Conservation (phyloP, 805 yeast species). For the Wickerhamiella azyma region DNA sequence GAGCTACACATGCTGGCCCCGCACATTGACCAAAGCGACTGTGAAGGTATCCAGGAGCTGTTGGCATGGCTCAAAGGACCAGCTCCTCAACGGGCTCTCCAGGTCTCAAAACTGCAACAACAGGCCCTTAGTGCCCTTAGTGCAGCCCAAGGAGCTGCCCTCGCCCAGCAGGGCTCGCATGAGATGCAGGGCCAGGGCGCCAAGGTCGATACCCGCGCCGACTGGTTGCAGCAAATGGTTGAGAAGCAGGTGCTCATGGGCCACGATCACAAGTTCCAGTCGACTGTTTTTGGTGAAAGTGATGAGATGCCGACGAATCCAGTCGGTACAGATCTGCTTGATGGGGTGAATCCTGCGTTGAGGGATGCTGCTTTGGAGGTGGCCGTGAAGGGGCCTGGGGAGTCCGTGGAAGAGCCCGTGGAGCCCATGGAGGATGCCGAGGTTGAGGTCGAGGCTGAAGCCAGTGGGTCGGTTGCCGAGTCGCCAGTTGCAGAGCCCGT, state of each 20-base stretch:
- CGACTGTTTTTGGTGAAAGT: slow-evolving; percentile 21
- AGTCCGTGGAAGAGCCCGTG: no score
- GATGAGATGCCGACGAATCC: neutral
- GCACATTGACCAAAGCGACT: slow-evolving; percentile 33
- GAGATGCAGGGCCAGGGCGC: slow-evolving; percentile 11
- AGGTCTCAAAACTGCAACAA: slow-evolving; percentile 13
- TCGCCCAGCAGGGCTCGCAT: slow-evolving; percentile 17
- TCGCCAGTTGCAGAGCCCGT: no score
- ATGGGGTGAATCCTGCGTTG: neutral
- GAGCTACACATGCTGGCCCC: slow-evolving; percentile 53
- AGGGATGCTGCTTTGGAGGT: no score
- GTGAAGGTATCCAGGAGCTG: slow-evolving; percentile 37
- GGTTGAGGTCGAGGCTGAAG: no score
- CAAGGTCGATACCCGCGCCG: slow-evolving; percentile 13
- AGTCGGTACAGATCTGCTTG: slow-evolving; percentile 1
- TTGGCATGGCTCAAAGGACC: slow-evolving; percentile 35
- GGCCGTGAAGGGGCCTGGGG: no score
- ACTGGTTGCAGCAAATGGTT: slow-evolving; percentile 25
- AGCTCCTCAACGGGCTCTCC: slow-evolving; percentile 14
- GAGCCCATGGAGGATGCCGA: no score
- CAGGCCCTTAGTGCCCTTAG: slow-evolving; percentile 14
- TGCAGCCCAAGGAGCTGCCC: slow-evolving; percentile 18
- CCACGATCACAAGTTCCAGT: slow-evolving; percentile 23
- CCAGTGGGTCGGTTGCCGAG: no score
- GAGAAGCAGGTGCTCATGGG: slow-evolving; percentile 25